Evolutionary conservation across 768 basidiomycete species (phyloP).

Genomic region (Lactarius sp.): DNA sequence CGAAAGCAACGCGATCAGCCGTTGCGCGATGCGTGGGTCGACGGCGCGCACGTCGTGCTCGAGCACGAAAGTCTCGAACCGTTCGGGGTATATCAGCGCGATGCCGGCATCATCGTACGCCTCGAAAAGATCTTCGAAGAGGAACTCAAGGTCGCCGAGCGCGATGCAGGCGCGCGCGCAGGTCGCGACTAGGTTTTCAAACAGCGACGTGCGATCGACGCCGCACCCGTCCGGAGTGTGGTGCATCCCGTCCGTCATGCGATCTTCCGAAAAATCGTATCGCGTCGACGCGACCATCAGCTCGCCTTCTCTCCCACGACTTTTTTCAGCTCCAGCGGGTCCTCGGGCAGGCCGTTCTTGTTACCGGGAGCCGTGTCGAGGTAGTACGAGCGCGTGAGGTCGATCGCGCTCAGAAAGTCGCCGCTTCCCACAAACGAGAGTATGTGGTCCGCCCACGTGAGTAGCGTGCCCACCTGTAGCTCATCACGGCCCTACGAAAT

Average conservation of each 20-base stretch:
- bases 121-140: conserved; percentile 93
- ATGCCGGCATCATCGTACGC: conserved; percentile 83
- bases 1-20: conserved; percentile 73
- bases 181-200: conserved; percentile 78
- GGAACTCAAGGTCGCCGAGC: conserved; percentile 74
- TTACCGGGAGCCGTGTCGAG: conserved; percentile 77
- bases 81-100: conserved; percentile 71
- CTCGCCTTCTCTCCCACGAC: conserved; percentile 70
- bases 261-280: conserved; percentile 93
- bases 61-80: conserved; percentile 80
- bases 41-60: conserved; percentile 64
- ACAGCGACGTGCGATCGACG: conserved; percentile 86
- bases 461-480: conserved; percentile 74
- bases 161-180: conserved; percentile 78
- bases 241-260: conserved; percentile 88
- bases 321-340: conserved; percentile 48
- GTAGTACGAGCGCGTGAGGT: conserved; percentile 79
- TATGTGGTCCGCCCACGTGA: conserved; percentile 95
- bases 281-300: conserved; percentile 83
- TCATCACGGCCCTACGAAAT: conserved; percentile 53
- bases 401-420: conserved; percentile 87
- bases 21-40: conserved; percentile 86
- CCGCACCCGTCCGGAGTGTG: conserved; percentile 76
- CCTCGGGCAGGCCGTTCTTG: conserved; percentile 76
- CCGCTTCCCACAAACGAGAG: conserved; percentile 77